Percentiles rank a stretch among this genome's conserved stretches.
Conservation (phyloP, 2,329 filamentous ascomycete genomes). For the Fusarium algeriense region DNA sequence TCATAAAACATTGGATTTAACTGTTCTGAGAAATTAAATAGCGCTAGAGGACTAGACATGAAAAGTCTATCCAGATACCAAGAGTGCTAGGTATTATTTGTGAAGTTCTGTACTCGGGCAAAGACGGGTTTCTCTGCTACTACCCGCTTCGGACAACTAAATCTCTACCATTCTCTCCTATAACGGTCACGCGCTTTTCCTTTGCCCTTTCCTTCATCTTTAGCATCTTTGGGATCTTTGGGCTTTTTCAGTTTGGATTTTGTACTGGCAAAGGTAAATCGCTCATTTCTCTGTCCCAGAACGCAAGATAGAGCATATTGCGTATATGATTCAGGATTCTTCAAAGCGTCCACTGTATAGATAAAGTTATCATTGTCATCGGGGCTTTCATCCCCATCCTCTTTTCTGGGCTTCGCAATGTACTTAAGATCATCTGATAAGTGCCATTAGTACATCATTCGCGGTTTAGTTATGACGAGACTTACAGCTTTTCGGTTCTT, state of each 20-base stretch:
- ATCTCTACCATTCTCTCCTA: no score
- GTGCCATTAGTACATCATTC: accelerated
- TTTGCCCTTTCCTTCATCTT: no score
- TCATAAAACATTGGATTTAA: no score
- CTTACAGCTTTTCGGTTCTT: neutral
- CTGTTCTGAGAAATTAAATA: no score
- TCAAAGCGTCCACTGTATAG: neutral
- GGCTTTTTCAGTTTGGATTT: neutral
- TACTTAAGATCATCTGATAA: neutral
- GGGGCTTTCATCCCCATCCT: neutral
- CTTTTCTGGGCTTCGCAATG: neutral
- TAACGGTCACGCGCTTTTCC: no score
- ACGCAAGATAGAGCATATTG: neutral
- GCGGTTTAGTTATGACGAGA: neutral
- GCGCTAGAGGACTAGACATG: no score
- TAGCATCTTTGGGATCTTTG: no score
- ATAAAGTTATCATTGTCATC: neutral
- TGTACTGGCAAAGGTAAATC: neutral
- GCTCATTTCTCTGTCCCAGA: neutral
- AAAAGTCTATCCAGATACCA: no score
- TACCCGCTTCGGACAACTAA: no score
- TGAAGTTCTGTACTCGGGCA: no score
- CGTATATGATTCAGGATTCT: neutral
- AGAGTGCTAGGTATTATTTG: no score
- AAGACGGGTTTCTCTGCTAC: no score